phyloP scores from a whole-genome alignment of 2,329 filamentous ascomycete genomes.

The Colletotrichum sojae region DNA sequence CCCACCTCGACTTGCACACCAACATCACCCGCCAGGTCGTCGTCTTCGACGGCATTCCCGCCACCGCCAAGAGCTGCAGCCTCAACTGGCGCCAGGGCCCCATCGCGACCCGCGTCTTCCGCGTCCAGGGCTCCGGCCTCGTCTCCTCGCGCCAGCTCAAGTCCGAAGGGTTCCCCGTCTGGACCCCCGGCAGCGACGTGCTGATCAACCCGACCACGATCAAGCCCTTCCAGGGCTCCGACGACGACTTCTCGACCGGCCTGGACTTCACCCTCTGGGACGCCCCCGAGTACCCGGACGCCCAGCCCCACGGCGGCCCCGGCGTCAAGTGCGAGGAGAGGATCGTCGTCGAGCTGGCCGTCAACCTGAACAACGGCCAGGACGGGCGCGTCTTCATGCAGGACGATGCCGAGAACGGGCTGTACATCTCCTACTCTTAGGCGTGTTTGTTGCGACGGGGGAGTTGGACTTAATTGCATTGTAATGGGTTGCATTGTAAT shows the following conservation, averaged over 20 bases:
- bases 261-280: slow-evolving; percentile 34
- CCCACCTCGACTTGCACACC: slow-evolving; percentile 45
- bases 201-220: slow-evolving; percentile 31
- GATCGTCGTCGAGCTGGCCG: slow-evolving; percentile 29
- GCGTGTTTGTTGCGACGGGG: not conserved
- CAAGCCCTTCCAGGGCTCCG: slow-evolving; percentile 2
- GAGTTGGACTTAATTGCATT: not conserved
- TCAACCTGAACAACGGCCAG: slow-evolving; percentile 24
- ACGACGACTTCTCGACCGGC: slow-evolving; percentile 2
- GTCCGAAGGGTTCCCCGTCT: slow-evolving; percentile 26
- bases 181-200: slow-evolving; percentile 15
- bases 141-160: slow-evolving; percentile 31
- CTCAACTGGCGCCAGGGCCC: slow-evolving; percentile 53
- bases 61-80: slow-evolving; percentile 45
- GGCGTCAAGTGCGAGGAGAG: slow-evolving; percentile 23
- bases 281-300: slow-evolving; percentile 9
- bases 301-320: slow-evolving; percentile 19
- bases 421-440: slow-evolving; percentile 24
- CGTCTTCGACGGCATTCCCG: slow-evolving; percentile 51
- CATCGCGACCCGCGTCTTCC: slow-evolving; percentile 54
- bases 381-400: slow-evolving; percentile 25
- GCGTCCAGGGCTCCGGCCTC: slow-evolving; percentile 50
- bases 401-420: slow-evolving; percentile 30
- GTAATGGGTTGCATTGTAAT: too few species aligned
- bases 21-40: slow-evolving; percentile 47